phyloP scores from a whole-genome alignment of 108 stramenopile species.

The Mediolabrus comicus region DNA sequence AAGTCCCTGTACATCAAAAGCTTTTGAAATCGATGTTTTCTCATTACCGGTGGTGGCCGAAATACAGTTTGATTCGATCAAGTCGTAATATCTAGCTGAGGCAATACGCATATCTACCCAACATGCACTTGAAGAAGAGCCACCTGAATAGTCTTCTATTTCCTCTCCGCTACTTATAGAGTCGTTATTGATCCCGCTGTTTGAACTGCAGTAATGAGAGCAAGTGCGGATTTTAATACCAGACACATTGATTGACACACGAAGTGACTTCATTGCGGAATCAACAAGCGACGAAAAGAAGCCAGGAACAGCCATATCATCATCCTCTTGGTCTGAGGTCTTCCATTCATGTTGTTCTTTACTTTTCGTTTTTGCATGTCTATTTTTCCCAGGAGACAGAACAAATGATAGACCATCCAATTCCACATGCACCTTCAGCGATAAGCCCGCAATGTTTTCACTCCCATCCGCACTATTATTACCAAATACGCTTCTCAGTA shows the following conservation, averaged over 20 bases:
- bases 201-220: conserved; percentile 7
- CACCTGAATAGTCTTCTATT: not conserved
- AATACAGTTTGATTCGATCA: conserved; percentile 23
- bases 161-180: not conserved
- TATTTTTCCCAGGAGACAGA: conserved; percentile 15
- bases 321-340: not conserved
- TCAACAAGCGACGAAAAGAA: conserved; percentile 37
- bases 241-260: conserved; percentile 22
- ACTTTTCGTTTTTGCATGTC: not conserved
- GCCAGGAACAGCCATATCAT: conserved; percentile 10
- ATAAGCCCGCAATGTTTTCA: conserved; percentile 8
- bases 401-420: conserved; percentile 30
- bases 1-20: conserved; percentile 19
- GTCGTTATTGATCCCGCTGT: not conserved
- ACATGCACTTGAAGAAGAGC: not conserved
- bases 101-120: conserved; percentile 49
- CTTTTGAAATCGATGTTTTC: conserved; percentile 21
- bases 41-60: conserved; percentile 7
- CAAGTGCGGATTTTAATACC: conserved; percentile 18
- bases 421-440: conserved; percentile 23
- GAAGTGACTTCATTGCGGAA: conserved; percentile 41
- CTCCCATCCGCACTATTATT: not conserved
- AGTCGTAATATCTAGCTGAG: conserved; percentile 57
- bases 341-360: conserved; percentile 1
- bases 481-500: conserved; percentile 22